Evolutionary conservation across 2,329 filamentous ascomycete genomes (phyloP).

Genomic region (Kalaharituber pfeilii): DNA sequence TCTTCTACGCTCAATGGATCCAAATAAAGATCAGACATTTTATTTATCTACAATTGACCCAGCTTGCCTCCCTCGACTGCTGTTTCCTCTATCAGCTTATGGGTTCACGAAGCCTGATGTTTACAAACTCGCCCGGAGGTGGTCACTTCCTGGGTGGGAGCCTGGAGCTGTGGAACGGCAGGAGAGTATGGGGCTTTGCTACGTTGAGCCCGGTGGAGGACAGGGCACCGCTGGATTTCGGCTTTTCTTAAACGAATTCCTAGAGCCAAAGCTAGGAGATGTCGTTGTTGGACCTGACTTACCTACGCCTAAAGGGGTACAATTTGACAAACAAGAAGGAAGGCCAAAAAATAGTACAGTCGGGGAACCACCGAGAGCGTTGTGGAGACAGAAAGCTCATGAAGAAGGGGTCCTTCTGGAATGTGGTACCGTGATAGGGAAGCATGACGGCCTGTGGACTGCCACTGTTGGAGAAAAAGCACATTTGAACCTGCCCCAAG

Average conservation of each 20-base stretch:
- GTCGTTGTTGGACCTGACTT: slow-evolving; percentile 9
- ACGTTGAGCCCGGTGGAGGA: slow-evolving; percentile 14
- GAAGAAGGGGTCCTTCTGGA: background rate
- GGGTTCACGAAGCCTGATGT: slow-evolving; percentile 13
- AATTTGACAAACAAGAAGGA: background rate
- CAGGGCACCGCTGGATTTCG: slow-evolving; percentile 14
- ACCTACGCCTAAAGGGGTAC: background rate
- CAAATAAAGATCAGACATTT: slow-evolving; percentile 19
- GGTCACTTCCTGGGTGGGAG: slow-evolving; percentile 15
- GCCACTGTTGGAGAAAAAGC: slow-evolving; percentile 17
- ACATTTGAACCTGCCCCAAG: slow-evolving; percentile 16
- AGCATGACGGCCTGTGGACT: slow-evolving; percentile 18
- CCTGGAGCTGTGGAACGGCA: slow-evolving; percentile 10
- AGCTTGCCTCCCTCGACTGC: slow-evolving; percentile 6
- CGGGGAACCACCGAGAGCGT: background rate
- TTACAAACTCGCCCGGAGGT: slow-evolving; percentile 10
- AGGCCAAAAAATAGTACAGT: background rate
- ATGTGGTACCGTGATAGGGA: slow-evolving; percentile 9
- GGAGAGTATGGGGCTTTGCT: slow-evolving; percentile 19
- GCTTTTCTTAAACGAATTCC: slow-evolving; percentile 15
- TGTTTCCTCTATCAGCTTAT: slow-evolving; percentile 16
- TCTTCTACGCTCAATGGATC: slow-evolving; percentile 13
- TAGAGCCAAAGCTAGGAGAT: slow-evolving; percentile 14
- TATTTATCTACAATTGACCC: slow-evolving; percentile 14
- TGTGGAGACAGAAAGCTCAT: background rate